Conservation (phyloP, 495 filamentous ascomycete species). For the Penicillium bialowiezense region DNA sequence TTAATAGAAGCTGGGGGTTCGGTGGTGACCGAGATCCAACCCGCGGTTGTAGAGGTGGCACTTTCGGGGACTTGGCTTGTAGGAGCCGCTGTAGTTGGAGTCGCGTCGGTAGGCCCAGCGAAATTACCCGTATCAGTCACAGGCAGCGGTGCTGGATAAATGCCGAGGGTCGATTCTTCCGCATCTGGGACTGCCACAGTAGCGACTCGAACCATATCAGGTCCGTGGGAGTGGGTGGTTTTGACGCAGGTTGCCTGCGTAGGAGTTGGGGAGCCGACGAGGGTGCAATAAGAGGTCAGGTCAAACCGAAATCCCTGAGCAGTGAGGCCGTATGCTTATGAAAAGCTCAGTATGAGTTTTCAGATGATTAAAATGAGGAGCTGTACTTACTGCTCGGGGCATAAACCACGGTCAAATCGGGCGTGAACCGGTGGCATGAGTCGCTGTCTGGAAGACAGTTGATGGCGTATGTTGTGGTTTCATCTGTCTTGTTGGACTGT, state of each 20-base stretch:
- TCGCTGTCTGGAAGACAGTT: not conserved
- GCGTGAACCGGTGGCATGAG: not conserved
- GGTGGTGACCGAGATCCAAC: too few relatives aligned
- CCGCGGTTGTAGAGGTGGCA: too few relatives aligned
- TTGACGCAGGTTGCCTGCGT: not conserved
- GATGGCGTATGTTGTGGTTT: slow-evolving; percentile 1
- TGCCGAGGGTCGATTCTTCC: not conserved
- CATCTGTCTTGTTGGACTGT: not conserved
- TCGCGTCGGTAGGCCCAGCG: not conserved
- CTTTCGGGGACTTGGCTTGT: too few relatives aligned
- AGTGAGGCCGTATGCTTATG: not conserved
- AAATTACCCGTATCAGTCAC: slow-evolving; percentile 1
- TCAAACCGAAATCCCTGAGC: slow-evolving; percentile 1
- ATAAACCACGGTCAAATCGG: slow-evolving; percentile 1
- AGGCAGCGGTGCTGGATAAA: not conserved
- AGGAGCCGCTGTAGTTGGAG: not conserved
- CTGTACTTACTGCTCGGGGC: slow-evolving; percentile 1
- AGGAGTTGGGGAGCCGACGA: not conserved
- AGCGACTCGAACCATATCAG: not conserved
- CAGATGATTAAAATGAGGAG: not conserved
- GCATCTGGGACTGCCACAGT: not conserved
- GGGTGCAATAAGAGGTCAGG: not conserved
- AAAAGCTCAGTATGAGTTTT: not conserved
- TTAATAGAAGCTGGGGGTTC: not conserved
- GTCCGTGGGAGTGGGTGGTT: not conserved